A percentile compares a stretch with the other conserved stretches of the same genome.
phyloP scores from a whole-genome alignment of 176 grass and related monocot species.

The Musa acuminata region DNA sequence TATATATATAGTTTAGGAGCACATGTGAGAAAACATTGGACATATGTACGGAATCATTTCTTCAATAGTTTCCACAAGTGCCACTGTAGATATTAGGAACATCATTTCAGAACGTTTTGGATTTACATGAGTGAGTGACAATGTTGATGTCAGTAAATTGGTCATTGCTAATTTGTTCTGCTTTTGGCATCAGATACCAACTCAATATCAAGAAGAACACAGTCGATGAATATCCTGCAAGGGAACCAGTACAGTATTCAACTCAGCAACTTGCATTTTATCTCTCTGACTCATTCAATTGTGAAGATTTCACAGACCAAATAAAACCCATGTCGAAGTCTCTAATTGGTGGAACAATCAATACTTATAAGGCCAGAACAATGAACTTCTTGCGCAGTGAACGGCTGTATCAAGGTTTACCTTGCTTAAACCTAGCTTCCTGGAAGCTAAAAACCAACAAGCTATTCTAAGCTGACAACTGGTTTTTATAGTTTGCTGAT shows the following conservation, averaged over 20 bases:
- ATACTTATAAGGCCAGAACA: slow-evolving; percentile 63
- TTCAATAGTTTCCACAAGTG: too few relatives aligned
- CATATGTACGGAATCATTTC: too few relatives aligned
- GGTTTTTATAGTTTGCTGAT: slow-evolving; percentile 11
- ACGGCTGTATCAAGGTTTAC: slow-evolving; percentile 56
- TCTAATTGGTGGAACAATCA: slow-evolving; percentile 61
- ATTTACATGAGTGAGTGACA: background rate
- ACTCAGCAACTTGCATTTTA: slow-evolving; percentile 24
- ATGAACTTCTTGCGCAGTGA: slow-evolving; percentile 45
- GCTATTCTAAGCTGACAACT: background rate
- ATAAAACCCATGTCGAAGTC: slow-evolving; percentile 59
- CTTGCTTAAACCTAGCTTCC: slow-evolving; percentile 6
- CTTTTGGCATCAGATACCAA: slow-evolving; percentile 50
- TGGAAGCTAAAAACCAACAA: background rate
- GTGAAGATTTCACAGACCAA: slow-evolving; percentile 59
- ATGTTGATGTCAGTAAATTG: slow-evolving; percentile 3
- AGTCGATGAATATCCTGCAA: slow-evolving; percentile 47
- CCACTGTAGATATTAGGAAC: background rate
- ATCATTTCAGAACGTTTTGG: background rate
- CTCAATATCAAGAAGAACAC: slow-evolving; percentile 72
- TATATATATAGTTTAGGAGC: too few relatives aligned
- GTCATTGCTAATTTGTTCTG: background rate
- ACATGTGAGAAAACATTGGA: too few relatives aligned
- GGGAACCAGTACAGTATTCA: slow-evolving; percentile 35
- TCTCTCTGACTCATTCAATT: slow-evolving; percentile 42